Evolutionary conservation across 2,329 filamentous ascomycete genomes (phyloP).

Genomic region (Botrytis aclada): DNA sequence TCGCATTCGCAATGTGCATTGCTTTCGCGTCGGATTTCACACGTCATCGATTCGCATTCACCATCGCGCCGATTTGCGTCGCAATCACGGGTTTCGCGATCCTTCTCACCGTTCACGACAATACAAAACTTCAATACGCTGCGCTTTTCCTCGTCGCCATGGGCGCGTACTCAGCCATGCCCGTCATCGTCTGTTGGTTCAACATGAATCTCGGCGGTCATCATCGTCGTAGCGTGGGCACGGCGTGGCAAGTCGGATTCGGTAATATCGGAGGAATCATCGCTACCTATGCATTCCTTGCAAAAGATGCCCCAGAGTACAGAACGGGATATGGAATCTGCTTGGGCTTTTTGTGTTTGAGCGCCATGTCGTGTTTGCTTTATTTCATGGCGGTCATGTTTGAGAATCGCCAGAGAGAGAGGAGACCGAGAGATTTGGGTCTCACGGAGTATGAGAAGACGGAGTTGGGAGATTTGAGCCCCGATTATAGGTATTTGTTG

Average conservation of each 20-base stretch:
- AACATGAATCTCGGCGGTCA: conserved; percentile 77
- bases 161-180: conserved; percentile 84
- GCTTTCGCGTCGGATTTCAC: conserved; percentile 69
- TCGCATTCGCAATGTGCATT: conserved; percentile 72
- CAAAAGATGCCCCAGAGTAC: conserved; percentile 65
- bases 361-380: conserved; percentile 55
- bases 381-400: conserved; percentile 58
- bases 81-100: conserved; percentile 73
- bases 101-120: conserved; percentile 67
- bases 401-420: conserved; percentile 61
- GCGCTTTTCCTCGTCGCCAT: conserved; percentile 79
- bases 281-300: conserved; percentile 66
- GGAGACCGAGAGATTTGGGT: conserved; percentile 43
- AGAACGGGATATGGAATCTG: conserved; percentile 73
- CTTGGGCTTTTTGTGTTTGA: conserved; percentile 69
- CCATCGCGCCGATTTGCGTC: conserved; percentile 64
- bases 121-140: conserved; percentile 66
- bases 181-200: conserved; percentile 80
- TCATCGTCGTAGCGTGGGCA: conserved; percentile 65
- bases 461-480: conserved; percentile 42
- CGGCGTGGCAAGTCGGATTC: conserved; percentile 75
- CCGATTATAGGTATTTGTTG: conserved; percentile 38
- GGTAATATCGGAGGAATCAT: conserved; percentile 80
- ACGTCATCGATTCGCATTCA: conserved; percentile 72
- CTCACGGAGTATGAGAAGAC: conserved; percentile 60